phyloP scores from a whole-genome alignment of 2,329 filamentous ascomycete genomes.

The Cryphonectria naterciae region DNA sequence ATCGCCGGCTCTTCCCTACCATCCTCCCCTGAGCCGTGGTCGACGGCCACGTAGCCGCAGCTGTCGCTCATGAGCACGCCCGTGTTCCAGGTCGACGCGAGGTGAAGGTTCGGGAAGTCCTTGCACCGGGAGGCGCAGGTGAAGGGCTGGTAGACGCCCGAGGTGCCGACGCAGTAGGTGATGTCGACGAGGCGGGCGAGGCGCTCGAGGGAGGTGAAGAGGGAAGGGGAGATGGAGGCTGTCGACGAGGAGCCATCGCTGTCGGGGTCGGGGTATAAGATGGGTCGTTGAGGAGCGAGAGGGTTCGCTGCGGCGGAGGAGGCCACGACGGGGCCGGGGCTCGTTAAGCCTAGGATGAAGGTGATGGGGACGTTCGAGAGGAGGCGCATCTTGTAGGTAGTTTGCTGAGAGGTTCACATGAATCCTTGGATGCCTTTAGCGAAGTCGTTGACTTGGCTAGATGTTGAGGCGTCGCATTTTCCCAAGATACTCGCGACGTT shows the following conservation, averaged over 20 bases:
- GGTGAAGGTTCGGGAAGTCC: slow-evolving; percentile 79
- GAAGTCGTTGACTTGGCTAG: slow-evolving; percentile 25
- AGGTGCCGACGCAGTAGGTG: slow-evolving; percentile 86
- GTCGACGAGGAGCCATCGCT: slow-evolving; percentile 16
- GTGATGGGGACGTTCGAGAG: slow-evolving; percentile 1
- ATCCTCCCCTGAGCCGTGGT: slow-evolving; percentile 56
- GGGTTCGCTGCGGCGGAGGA: slow-evolving; percentile 12
- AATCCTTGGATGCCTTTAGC: slow-evolving; percentile 6
- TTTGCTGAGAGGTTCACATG: not conserved
- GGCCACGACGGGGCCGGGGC: slow-evolving; percentile 4
- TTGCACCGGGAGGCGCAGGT: slow-evolving; percentile 80
- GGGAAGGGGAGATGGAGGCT: slow-evolving; percentile 54
- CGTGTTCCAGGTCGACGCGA: slow-evolving; percentile 88
- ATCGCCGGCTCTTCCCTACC: slow-evolving; percentile 51
- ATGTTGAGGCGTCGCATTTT: slow-evolving; percentile 19
- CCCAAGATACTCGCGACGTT: not conserved
- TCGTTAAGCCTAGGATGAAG: not conserved
- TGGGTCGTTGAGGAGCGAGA: slow-evolving; percentile 15
- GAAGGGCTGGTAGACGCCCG: slow-evolving; percentile 83
- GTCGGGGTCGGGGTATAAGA: slow-evolving; percentile 12
- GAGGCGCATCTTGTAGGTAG: slow-evolving; percentile 21
- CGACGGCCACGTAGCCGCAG: slow-evolving; percentile 92
- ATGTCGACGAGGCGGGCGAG: slow-evolving; percentile 92
- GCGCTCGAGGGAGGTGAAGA: slow-evolving; percentile 85
- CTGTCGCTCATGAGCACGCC: slow-evolving; percentile 85